Evolutionary conservation across 768 basidiomycete species (phyloP), one percentile per base, ranked within the genome.

Genomic region (Russula olivacea): DNA sequence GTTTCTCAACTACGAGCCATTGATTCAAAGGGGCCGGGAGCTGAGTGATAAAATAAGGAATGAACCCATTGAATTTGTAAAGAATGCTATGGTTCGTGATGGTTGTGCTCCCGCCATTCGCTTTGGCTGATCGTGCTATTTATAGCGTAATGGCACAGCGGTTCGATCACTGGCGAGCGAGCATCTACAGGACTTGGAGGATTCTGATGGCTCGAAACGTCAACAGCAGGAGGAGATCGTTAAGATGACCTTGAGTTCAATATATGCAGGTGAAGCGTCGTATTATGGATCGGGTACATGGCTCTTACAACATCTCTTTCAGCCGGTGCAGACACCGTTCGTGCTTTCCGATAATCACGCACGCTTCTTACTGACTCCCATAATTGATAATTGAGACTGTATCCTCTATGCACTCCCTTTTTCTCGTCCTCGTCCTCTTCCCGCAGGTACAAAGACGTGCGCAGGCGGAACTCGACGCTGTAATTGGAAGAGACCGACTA

Each of bases 391-490:
- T 17, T 9, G 23, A 66, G 65, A 59, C 52, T 15, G 58, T 59
- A 11, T 59, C 65, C 4, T n/a, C 62, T 11, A 47, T 64, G 38
- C 0, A 40, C 4, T 55, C 56, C n/a, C 12, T 66, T 0, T 59
- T 66, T 38, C 58, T 49, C 8, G 65, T 34, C 15, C 52, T 64
- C 4, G 21, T 30, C 2, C 48, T 55, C 2, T 30, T 55, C 41
- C 62, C 61, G 6, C 40, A 55, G 2, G 58, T 66, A 4, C 62
- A 64, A 49, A 59, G 14, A n/a, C 62, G 53, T 5, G 65, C 65
- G 1, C 65, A 74, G 62, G 66, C 45, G 12, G 72, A 75, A 48
- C 59, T 75, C 12, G 72, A 73, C 53, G 36, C 50, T 10, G 68
- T 74, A 36, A 41, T 73, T 2, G 72, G 71, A 12, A 30, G 58